A percentile compares a stretch with the other conserved stretches of the same genome.
phyloP scores from a whole-genome alignment of 2,329 filamentous ascomycete genomes.

The Claviceps africana region DNA sequence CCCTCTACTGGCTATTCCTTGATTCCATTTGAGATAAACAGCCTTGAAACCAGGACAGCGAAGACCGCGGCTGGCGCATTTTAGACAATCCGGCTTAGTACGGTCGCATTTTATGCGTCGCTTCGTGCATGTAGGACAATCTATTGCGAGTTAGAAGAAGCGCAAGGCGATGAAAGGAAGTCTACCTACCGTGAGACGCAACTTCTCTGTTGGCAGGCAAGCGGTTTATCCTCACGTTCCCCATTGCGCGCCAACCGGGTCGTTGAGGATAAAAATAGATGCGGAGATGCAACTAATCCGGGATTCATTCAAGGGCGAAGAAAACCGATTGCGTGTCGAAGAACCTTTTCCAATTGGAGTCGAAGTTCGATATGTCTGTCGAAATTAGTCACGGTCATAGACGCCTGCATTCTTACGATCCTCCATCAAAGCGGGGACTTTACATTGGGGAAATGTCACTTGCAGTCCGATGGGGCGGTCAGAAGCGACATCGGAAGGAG shows the following conservation, averaged over 20 bases:
- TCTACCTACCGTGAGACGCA: constrained; percentile 7
- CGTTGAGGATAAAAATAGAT: background rate
- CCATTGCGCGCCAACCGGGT: background rate
- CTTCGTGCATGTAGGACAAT: constrained; percentile 10
- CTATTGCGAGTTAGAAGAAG: background rate
- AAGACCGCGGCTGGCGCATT: constrained; percentile 9
- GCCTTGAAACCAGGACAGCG: constrained; percentile 10
- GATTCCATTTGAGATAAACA: constrained; percentile 9
- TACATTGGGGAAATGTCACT: too few relatives aligned
- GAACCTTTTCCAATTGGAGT: background rate
- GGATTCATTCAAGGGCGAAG: background rate
- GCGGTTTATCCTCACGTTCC: constrained; percentile 9
- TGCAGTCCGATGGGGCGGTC: too few relatives aligned
- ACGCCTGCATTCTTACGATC: background rate
- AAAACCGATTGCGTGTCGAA: background rate
- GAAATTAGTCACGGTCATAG: background rate
- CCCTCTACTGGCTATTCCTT: constrained; percentile 12
- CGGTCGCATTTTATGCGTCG: constrained; percentile 12
- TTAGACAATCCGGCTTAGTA: constrained; percentile 9
- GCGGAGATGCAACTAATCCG: background rate
- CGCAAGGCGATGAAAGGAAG: background rate
- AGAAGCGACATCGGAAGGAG: too few relatives aligned
- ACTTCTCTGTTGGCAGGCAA: constrained; percentile 7
- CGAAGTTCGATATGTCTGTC: background rate
- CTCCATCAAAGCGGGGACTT: background rate